Evolutionary conservation across 257 asterid genomes (phyloP), one percentile per base, ranked within the genome.

Genomic region (Nicotiana knightiana): DNA sequence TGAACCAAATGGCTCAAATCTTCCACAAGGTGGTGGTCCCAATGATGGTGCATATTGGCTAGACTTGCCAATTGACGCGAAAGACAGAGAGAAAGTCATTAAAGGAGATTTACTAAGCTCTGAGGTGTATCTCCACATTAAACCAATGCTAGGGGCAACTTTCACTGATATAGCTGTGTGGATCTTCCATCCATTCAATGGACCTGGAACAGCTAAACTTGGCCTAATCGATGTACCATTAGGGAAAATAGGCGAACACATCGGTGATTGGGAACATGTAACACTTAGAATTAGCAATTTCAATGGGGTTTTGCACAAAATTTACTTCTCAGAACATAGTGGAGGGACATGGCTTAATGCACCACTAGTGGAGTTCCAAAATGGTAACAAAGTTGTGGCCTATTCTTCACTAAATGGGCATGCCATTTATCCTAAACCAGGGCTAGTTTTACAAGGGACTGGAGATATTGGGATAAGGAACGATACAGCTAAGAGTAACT

Each of bases 181-280:
- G 98, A 8, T 94, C 2, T 96, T 96, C 46, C 92, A 90, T 24
- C 99, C 97, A 3, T 96, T 94, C 82, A 96, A 96, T n/a, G 99
- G 99, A 6, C 93, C 89, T 10, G 88, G 92, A 13, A 89, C 86
- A 0, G 97, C 95, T 1, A 93, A 90, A 67, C 65, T 94, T 5
- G 99, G 97, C 4, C 12, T 85, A 3, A 55, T 93, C 1, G 64
- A 85, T 35, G 65, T 94, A 62, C 84, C 92, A 18, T 59, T 96
- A 43, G 97, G 98, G 86, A 86, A 79, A 24, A 89, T 93, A 18
- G 99, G 99, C 28, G 89, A 92, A 59, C 99, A 96, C 58, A 90
- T 94, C 70, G 99, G 98, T 70, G 99, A 94, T 48, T 96, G 98
- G 99, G 99, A 94, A 80, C 99, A 96, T 54, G 58, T 96, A 70